Evolutionary conservation across 768 basidiomycete species (phyloP).

Genomic region (Cantharellus cinnabarinus): DNA sequence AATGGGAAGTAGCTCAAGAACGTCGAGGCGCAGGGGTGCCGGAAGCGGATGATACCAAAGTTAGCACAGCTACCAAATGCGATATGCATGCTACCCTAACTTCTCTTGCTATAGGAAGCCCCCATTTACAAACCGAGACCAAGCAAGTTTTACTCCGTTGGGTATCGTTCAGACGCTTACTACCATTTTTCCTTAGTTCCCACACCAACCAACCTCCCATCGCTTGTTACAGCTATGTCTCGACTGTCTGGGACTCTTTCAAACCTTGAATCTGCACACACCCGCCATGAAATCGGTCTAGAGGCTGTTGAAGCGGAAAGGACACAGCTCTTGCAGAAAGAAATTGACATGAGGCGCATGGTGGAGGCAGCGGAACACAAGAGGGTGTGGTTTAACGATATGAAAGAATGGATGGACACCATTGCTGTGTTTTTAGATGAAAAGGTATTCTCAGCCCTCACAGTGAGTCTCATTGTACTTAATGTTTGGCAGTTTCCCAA

Average conservation of each 20-base stretch:
- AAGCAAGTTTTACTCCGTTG: slow-evolving; percentile 28
- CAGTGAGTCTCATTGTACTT: not conserved
- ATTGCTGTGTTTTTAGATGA: slow-evolving; percentile 75
- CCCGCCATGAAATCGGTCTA: slow-evolving; percentile 35
- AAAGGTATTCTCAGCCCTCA: slow-evolving; percentile 32
- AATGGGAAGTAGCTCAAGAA: slow-evolving; percentile 75
- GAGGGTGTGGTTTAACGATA: slow-evolving; percentile 59
- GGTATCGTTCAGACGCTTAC: not conserved
- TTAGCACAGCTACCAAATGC: not conserved
- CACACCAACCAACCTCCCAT: slow-evolving; percentile 37
- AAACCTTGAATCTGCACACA: slow-evolving; percentile 46
- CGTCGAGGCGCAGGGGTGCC: slow-evolving; percentile 47
- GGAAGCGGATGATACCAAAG: not conserved
- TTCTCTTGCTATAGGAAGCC: slow-evolving; percentile 17
- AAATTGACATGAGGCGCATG: slow-evolving; percentile 54
- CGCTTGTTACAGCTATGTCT: slow-evolving; percentile 36
- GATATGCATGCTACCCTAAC: not conserved
- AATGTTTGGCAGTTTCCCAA: slow-evolving; percentile 38
- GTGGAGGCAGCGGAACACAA: slow-evolving; percentile 57
- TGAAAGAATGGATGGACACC: slow-evolving; percentile 63
- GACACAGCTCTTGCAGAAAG: slow-evolving; percentile 41
- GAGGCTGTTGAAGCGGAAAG: slow-evolving; percentile 39
- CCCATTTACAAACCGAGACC: slow-evolving; percentile 47
- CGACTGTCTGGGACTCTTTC: slow-evolving; percentile 40
- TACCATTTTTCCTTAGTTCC: slow-evolving; percentile 35